Evolutionary conservation across 257 asterid species (phyloP).

Genomic region (Catharanthus roseus): DNA sequence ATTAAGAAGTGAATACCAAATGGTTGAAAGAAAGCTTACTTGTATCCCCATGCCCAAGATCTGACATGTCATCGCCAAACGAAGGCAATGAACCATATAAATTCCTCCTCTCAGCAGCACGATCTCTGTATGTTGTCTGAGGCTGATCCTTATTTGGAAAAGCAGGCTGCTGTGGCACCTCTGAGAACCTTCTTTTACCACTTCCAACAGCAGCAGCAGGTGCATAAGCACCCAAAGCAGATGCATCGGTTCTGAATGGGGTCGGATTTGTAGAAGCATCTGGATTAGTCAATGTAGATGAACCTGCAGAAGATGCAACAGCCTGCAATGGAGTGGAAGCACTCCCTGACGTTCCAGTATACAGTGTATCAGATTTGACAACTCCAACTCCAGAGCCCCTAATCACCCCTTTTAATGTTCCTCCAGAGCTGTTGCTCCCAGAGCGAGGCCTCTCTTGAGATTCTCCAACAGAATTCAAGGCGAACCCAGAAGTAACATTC

Average conservation of each 20-base stretch:
- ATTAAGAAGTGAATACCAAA: conserved; percentile 12
- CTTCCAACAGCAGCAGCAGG: conserved; percentile 52
- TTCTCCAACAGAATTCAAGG: conserved; percentile 41
- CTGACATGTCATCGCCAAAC: conserved; percentile 58
- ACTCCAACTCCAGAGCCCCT: conserved; percentile 85
- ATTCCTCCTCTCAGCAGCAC: conserved; percentile 97
- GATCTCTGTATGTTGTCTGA: conserved; percentile 75
- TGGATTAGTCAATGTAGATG: conserved; percentile 30
- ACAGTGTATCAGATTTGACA: conserved; percentile 71
- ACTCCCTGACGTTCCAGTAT: conserved; percentile 46
- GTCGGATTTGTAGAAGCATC: conserved; percentile 44
- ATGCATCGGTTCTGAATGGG: conserved; percentile 79
- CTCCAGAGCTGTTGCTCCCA: conserved; percentile 48
- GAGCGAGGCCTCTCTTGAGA: conserved; percentile 58
- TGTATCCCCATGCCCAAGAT: conserved; percentile 65
- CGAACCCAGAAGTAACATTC: conserved; percentile 34
- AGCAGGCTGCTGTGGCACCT: conserved; percentile 58
- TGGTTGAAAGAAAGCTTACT: conserved; percentile 50
- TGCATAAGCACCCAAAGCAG: conserved; percentile 73
- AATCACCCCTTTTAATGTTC: conserved; percentile 75
- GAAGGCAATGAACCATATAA: conserved; percentile 80
- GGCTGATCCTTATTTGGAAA: conserved; percentile 55
- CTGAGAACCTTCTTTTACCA: conserved; percentile 92
- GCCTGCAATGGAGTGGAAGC: conserved; percentile 31
- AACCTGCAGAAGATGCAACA: conserved; percentile 32